Conservation (phyloP, 2,329 filamentous ascomycete species). For the Cyclaneusma minus region DNA sequence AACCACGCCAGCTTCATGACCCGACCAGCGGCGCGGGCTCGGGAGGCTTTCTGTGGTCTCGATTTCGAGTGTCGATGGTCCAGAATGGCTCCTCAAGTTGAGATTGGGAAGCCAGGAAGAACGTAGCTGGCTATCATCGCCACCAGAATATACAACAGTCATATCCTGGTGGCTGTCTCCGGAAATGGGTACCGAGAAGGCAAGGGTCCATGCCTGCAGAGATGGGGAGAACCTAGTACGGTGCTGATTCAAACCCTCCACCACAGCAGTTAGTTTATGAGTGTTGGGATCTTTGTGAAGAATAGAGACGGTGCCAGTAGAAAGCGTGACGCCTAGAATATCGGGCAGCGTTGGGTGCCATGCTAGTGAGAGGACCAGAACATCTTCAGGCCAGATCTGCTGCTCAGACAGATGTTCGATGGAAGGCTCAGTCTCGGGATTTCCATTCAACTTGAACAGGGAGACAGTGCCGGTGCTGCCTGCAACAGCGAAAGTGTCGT, state of each 20-base stretch:
- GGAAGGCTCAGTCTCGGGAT: slow-evolving; percentile 7
- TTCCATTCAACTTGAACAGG: slow-evolving; percentile 36
- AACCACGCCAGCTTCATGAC: slow-evolving; percentile 74
- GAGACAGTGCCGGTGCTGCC: slow-evolving; percentile 61
- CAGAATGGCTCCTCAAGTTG: slow-evolving; percentile 1
- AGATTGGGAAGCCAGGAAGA: slow-evolving; percentile 1
- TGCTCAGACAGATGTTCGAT: slow-evolving; percentile 25
- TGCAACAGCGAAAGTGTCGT: slow-evolving; percentile 52
- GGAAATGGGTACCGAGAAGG: slow-evolving; percentile 32
- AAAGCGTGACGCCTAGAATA: slow-evolving; percentile 55
- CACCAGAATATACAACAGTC: slow-evolving; percentile 41
- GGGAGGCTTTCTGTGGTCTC: slow-evolving; percentile 2
- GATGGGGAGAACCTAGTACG: slow-evolving; percentile 9
- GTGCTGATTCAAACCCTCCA: slow-evolving; percentile 29
- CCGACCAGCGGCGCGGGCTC: slow-evolving; percentile 9
- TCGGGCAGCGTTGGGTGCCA: slow-evolving; percentile 48
- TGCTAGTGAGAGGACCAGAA: slow-evolving; percentile 55
- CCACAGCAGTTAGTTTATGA: slow-evolving; percentile 4
- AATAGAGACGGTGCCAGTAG: slow-evolving; percentile 37
- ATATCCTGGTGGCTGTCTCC: slow-evolving; percentile 3
- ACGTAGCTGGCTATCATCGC: slow-evolving; percentile 41
- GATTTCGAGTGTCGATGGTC: slow-evolving; percentile 1
- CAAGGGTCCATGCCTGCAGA: slow-evolving; percentile 62
- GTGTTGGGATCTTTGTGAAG: slow-evolving; percentile 5
- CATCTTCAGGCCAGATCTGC: slow-evolving; percentile 35